A percentile compares a stretch with the other conserved stretches of the same genome.
Conservation (phyloP, 495 filamentous ascomycete species). For the Trichoderma reesei region DNA sequence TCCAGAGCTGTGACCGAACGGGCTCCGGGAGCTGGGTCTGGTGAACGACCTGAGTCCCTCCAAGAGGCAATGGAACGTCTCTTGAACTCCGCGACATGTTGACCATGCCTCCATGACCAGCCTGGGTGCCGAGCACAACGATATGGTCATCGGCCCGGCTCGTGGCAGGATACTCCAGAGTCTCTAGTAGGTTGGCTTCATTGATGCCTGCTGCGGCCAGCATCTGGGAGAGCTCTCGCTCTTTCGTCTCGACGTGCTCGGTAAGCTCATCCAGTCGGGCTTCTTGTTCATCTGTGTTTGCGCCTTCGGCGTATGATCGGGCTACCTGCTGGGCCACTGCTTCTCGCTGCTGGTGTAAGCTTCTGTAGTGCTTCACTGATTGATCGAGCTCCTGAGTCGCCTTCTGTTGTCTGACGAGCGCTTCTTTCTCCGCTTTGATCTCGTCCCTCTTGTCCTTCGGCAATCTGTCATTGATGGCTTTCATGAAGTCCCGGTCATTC, state of each 20-base stretch:
- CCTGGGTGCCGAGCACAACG: slow-evolving; percentile 20
- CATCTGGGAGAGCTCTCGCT: slow-evolving; percentile 18
- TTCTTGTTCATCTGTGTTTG: slow-evolving; percentile 32
- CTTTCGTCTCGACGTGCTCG: slow-evolving; percentile 21
- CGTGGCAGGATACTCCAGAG: slow-evolving; percentile 16
- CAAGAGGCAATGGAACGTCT: not conserved
- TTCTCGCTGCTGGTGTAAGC: slow-evolving; percentile 24
- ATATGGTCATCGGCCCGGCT: slow-evolving; percentile 1
- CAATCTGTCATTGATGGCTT: slow-evolving; percentile 22
- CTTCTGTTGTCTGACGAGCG: slow-evolving; percentile 23
- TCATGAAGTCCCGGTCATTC: slow-evolving; percentile 27
- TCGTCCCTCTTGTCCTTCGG: slow-evolving; percentile 24
- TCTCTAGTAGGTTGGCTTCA: slow-evolving; percentile 25
- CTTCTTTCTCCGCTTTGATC: slow-evolving; percentile 27
- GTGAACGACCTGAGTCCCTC: slow-evolving; percentile 33
- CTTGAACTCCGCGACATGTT: slow-evolving; percentile 7
- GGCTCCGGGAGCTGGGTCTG: slow-evolving; percentile 35
- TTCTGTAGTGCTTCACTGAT: slow-evolving; percentile 21
- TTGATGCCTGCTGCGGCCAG: slow-evolving; percentile 29
- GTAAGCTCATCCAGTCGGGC: slow-evolving; percentile 25
- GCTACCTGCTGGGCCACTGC: slow-evolving; percentile 26
- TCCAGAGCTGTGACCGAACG: not conserved
- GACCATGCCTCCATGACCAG: not conserved
- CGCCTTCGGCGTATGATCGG: slow-evolving; percentile 27
- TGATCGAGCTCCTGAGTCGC: slow-evolving; percentile 21